Percentiles rank a stretch among this genome's conserved stretches.
phyloP scores from a whole-genome alignment of 2,329 filamentous ascomycete genomes.

The Cyclaneusma minus region DNA sequence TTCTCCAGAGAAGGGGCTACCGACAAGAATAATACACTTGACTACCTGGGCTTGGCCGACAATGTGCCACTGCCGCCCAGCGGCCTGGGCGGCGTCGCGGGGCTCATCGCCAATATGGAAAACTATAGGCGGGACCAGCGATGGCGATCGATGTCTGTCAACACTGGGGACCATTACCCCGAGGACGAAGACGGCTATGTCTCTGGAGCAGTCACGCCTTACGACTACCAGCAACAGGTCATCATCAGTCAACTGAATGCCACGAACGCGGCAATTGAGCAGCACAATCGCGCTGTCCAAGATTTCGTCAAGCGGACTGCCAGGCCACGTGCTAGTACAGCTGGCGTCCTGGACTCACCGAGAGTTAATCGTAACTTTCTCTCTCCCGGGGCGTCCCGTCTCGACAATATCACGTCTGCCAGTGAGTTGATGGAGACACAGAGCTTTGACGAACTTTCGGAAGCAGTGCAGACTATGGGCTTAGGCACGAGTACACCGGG shows the following conservation, averaged over 20 bases:
- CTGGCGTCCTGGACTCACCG: conserved; percentile 62
- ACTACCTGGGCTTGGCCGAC: conserved; percentile 90
- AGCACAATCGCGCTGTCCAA: conserved; percentile 86
- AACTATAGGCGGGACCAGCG: conserved; percentile 68
- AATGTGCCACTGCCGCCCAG: conserved; percentile 69
- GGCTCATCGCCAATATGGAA: conserved; percentile 60
- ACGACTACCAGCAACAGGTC: conserved; percentile 44
- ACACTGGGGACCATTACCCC: conserved; percentile 94
- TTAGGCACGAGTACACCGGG: no score
- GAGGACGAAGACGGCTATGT: conserved; percentile 64
- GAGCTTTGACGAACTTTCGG: conserved; percentile 66
- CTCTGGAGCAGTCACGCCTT: conserved; percentile 26
- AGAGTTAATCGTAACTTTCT: conserved; percentile 56
- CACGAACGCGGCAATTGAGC: conserved; percentile 60
- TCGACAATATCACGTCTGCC: conserved; percentile 62
- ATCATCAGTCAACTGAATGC: conserved; percentile 47
- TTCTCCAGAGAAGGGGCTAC: conserved; percentile 77
- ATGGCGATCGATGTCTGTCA: conserved; percentile 95
- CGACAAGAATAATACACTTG: conserved; percentile 78
- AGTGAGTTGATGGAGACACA: conserved; percentile 64
- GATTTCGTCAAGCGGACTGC: conserved; percentile 75
- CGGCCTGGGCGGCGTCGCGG: conserved; percentile 54
- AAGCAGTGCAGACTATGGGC: conserved; percentile 70
- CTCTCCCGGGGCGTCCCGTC: conserved; percentile 56
- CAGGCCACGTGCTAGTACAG: conserved; percentile 78